Evolutionary conservation across 331 rosid genomes (phyloP).

Genomic region (Erythrophleum ivorense): DNA sequence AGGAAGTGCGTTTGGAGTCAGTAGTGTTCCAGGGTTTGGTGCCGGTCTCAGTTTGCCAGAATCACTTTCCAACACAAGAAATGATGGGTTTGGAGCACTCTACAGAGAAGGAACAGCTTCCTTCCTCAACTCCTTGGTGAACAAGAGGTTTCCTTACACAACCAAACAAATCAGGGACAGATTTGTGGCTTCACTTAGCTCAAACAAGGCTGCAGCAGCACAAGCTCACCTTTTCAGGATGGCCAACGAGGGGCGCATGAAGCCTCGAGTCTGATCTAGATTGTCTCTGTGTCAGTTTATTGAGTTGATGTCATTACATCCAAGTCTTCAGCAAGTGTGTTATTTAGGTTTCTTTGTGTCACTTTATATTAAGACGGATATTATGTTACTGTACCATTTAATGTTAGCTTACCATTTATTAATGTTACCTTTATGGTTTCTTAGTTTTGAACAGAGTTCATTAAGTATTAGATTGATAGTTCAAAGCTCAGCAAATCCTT

Average conservation of each 20-base stretch:
- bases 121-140: slow-evolving; percentile 80
- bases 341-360: slow-evolving; percentile 39
- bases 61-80: slow-evolving; percentile 83
- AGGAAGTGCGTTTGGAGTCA: slow-evolving; percentile 65
- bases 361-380: slow-evolving; percentile 44
- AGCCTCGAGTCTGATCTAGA: slow-evolving; percentile 55
- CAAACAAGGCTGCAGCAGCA: slow-evolving; percentile 74
- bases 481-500: slow-evolving; percentile 21
- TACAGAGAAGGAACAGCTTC: slow-evolving; percentile 91
- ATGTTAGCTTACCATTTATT: slow-evolving; percentile 14
- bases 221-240: slow-evolving; percentile 81
- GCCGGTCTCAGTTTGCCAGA: slow-evolving; percentile 59
- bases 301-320: slow-evolving; percentile 36
- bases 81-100: slow-evolving; percentile 80
- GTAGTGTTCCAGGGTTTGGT: slow-evolving; percentile 66
- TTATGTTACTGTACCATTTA: slow-evolving; percentile 33
- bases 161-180: slow-evolving; percentile 77
- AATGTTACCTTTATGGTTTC: slow-evolving; percentile 44
- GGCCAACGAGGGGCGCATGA: slow-evolving; percentile 83
- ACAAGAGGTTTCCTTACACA: slow-evolving; percentile 71
- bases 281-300: slow-evolving; percentile 31
- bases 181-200: slow-evolving; percentile 64
- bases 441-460: slow-evolving; percentile 40
- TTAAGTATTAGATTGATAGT: slow-evolving; percentile 10
- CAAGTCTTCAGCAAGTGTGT: slow-evolving; percentile 44